Evolutionary conservation across 345 rosid genomes (phyloP).

Genomic region (Eutrema yunnanense): DNA sequence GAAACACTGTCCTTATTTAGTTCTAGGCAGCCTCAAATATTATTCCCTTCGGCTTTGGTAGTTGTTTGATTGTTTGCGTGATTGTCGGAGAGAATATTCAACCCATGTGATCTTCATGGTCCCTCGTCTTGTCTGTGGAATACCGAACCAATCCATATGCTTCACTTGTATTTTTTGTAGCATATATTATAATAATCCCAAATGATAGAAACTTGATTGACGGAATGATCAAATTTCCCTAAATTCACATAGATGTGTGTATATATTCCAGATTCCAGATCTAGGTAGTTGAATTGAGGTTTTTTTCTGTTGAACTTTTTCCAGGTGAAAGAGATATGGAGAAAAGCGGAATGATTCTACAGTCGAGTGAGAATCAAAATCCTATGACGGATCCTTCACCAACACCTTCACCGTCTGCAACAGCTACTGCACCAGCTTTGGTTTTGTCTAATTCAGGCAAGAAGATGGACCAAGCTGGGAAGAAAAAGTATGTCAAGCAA

Average conservation of each 20-base stretch:
- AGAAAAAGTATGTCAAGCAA: constrained; percentile 92
- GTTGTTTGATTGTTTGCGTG: constrained; percentile 19
- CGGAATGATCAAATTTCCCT: background rate
- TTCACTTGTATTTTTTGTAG: constrained; percentile 3
- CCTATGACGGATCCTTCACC: constrained; percentile 46
- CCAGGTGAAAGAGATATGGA: constrained; percentile 62
- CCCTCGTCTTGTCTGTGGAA: constrained; percentile 24
- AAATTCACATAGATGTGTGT: background rate
- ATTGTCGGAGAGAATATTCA: constrained; percentile 20
- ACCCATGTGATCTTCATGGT: constrained; percentile 15
- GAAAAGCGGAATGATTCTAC: constrained; percentile 42
- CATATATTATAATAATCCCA: background rate
- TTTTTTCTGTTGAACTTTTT: background rate
- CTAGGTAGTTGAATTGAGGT: constrained; percentile 7
- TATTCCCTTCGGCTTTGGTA: background rate
- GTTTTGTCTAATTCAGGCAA: constrained; percentile 76
- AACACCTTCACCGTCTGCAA: constrained; percentile 74
- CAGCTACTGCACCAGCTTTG: constrained; percentile 74
- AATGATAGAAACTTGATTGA: constrained; percentile 1
- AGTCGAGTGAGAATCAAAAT: constrained; percentile 39
- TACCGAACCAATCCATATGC: constrained; percentile 24
- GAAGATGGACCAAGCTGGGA: constrained; percentile 85
- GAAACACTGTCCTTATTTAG: background rate
- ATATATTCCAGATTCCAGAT: background rate
- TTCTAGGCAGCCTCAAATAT: background rate